phyloP scores from a whole-genome alignment of 768 basidiomycete genomes.

The Sutorius australiensis region DNA sequence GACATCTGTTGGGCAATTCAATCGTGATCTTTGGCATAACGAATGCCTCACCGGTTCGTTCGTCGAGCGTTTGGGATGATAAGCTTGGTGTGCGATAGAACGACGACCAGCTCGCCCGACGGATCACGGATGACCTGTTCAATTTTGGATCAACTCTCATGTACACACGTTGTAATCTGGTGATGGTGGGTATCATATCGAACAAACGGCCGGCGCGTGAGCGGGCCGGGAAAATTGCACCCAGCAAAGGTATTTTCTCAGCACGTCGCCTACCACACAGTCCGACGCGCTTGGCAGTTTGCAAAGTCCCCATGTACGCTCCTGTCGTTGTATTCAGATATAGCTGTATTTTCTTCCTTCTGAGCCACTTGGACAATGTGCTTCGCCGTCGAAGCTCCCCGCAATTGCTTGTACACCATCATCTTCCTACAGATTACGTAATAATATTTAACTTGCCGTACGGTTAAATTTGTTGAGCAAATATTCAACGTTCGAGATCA shows the following conservation, averaged over 20 bases:
- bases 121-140: neutral
- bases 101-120: neutral
- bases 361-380: neutral
- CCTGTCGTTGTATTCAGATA: neutral
- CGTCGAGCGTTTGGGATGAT: neutral
- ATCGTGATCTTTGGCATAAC: neutral
- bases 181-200: neutral
- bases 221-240: neutral
- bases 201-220: neutral
- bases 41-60: neutral
- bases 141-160: neutral
- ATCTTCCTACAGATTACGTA: neutral
- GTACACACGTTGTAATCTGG: neutral
- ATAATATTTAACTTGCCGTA: neutral
- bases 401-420: neutral
- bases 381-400: no score
- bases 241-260: neutral
- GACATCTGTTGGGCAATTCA: slow-evolving; percentile 21
- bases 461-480: neutral
- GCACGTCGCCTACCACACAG: neutral
- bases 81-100: neutral
- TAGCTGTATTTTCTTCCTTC: neutral
- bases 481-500: no score
- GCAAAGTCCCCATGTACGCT: neutral
- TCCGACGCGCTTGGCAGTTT: neutral